Evolutionary conservation across 1,284 basidiomycete genomes (phyloP), one percentile per base, ranked within the genome.

Genomic region (Fomes fomentarius): DNA sequence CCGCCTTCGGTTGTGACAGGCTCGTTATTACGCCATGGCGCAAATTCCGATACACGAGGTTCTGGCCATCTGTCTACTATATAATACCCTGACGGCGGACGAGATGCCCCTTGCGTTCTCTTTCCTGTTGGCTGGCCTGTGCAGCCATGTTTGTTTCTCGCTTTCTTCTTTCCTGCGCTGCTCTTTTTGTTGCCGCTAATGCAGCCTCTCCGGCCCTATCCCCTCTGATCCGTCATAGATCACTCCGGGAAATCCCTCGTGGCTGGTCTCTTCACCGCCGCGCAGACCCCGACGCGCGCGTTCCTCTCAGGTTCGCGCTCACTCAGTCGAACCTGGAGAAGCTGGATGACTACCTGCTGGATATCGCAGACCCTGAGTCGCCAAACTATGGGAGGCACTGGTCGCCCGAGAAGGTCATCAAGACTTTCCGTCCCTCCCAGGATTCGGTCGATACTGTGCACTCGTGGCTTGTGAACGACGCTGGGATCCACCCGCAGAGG

Each of bases 301-400:
- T 78, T 15, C 73, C 75, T 24, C 58, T 81, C 21, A 72, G 74
- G 25, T 74, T 80, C 51, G 76, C 73, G 2, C 72, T 81, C 22
- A 68, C 66, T 33, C 78, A 80, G 61, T 66, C 71, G 11, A 78
- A 79, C 61, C 44, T 77, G 12, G 66, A 75, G 49, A 67, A 68
- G 34, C 62, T 80, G 19, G 74, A 79, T 24, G 66, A 69, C 6
- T 66, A 70, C 40, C 69, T 80, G 6, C 65, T 74, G 54, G 74
- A 76, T 47, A 72, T 81, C 30, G 75, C 78, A 0, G 69, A 79
- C 56, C 77, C 79, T 1, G 66, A 70, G 0, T 79, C 74, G 0
- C 47, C 60, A 4, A 69, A 71, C 57, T 79, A 76, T 38, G 75
- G 76, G 4, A 69, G 75, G 28, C 74, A 80, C 56, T 79, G 77